Conservation (phyloP, 2,329 filamentous ascomycete species). For the Exserohilum rostratum region DNA sequence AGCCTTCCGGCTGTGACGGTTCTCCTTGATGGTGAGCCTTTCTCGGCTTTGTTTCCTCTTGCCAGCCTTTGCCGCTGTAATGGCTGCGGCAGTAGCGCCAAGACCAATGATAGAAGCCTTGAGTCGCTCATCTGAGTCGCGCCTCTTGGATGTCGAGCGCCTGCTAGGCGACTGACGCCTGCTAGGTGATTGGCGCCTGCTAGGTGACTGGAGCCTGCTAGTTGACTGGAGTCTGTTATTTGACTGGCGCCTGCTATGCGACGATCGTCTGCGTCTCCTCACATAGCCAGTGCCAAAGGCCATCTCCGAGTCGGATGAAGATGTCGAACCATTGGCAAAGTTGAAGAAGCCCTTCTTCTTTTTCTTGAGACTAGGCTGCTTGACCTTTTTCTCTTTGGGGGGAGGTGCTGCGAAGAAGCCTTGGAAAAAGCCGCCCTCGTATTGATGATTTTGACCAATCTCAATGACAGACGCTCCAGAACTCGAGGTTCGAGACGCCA, state of each 20-base stretch:
- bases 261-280: conserved; percentile 26
- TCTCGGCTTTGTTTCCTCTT: conserved; percentile 39
- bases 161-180: conserved; percentile 20
- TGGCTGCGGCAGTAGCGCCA: conserved; percentile 56
- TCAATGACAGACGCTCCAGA: conserved; percentile 67
- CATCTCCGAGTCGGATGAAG: conserved; percentile 54
- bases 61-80: conserved; percentile 51
- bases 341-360: conserved; percentile 56
- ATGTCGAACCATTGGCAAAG: conserved; percentile 55
- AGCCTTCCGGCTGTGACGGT: conserved; percentile 28
- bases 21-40: conserved; percentile 44
- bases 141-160: conserved; percentile 36
- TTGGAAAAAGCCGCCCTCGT: conserved; percentile 52
- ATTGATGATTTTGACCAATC: conserved; percentile 64
- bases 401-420: conserved; percentile 65
- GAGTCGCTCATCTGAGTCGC: conserved; percentile 54
- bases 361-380: conserved; percentile 40
- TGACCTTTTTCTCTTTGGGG: conserved; percentile 38
- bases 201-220: conserved; percentile 45
- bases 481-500: conserved; percentile 44
- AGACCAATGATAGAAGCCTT: conserved; percentile 55
- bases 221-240: conserved; percentile 16
- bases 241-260: conserved; percentile 9
- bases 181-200: neutral
- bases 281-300: conserved; percentile 53